Percentiles rank a stretch among this genome's conserved stretches.
These are phyloP conservation scores for Talaromyces rugulosus DNA, from an alignment of 2,329 filamentous ascomycete species.

Conservation along the genomic window DNA sequence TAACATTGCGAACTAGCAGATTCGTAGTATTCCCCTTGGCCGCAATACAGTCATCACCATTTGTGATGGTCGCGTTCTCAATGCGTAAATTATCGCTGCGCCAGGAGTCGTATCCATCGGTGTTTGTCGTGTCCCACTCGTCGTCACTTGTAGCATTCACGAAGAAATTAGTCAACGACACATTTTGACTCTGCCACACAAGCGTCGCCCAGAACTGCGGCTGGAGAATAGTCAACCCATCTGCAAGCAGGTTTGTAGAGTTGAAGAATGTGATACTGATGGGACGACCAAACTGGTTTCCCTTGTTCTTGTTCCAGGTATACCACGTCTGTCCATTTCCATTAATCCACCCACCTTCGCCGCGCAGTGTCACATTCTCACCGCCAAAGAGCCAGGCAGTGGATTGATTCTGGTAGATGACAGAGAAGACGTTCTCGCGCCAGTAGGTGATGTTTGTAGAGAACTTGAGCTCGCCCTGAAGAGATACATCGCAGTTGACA, in stretches of 20 bases:
- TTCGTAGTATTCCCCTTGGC: conserved; percentile 41
- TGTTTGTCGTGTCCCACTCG: conserved; percentile 46
- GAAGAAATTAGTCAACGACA: conserved; percentile 52
- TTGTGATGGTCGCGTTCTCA: conserved; percentile 42
- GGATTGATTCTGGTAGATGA: conserved; percentile 55
- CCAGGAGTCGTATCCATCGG: conserved; percentile 50
- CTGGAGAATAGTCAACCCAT: conserved; percentile 47
- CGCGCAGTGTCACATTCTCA: conserved; percentile 46
- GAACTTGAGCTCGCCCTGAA: conserved; percentile 32
- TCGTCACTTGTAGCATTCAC: conserved; percentile 47
- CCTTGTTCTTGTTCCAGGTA: conserved; percentile 42
- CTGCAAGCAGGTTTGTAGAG: conserved; percentile 47
- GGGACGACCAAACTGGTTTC: conserved; percentile 48
- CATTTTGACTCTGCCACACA: conserved; percentile 45
- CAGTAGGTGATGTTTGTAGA: conserved; percentile 49
- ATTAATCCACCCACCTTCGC: conserved; percentile 53
- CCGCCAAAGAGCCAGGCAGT: conserved; percentile 55
- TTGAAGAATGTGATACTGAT: conserved; percentile 50
- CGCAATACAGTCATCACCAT: conserved; percentile 36
- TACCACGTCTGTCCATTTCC: conserved; percentile 59
- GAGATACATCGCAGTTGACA: conserved; percentile 24
- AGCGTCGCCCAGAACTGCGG: conserved; percentile 50
- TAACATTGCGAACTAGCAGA: conserved; percentile 34
- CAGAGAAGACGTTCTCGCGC: conserved; percentile 47
- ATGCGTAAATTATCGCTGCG: conserved; percentile 46